Evolutionary conservation across 2,329 filamentous ascomycete species (phyloP).

Genomic region (Chrysoporthe puriensis): DNA sequence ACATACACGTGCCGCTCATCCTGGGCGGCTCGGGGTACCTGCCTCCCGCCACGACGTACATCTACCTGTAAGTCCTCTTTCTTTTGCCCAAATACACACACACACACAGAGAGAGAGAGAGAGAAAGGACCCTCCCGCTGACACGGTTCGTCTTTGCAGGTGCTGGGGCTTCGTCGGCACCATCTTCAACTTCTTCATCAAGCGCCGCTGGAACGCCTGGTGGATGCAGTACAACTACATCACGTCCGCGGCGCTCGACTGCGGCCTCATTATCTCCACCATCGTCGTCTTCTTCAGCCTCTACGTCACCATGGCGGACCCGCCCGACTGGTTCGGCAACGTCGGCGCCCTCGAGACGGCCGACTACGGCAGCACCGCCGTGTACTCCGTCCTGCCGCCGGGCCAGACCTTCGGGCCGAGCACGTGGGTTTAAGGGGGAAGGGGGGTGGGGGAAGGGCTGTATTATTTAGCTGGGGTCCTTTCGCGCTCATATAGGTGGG

Average conservation of each 20-base stretch:
- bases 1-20: constrained; percentile 69
- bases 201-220: constrained; percentile 69
- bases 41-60: constrained; percentile 72
- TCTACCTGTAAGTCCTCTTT: constrained; percentile 56
- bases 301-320: constrained; percentile 58
- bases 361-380: constrained; percentile 49
- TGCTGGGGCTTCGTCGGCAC: constrained; percentile 71
- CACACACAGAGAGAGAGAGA: too few relatives aligned
- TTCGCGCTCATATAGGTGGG: neutral
- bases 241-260: constrained; percentile 71
- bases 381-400: constrained; percentile 45
- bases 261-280: constrained; percentile 67
- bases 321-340: constrained; percentile 69
- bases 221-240: constrained; percentile 82
- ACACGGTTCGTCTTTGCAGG: constrained; percentile 3
- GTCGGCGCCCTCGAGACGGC: constrained; percentile 49
- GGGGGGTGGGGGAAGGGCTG: too few relatives aligned
- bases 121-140: too few relatives aligned
- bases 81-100: neutral
- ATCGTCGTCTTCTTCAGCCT: constrained; percentile 73
- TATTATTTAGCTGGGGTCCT: neutral
- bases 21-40: constrained; percentile 67
- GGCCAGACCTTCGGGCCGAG: constrained; percentile 57
- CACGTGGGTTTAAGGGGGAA: constrained; percentile 44
- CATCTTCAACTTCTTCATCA: constrained; percentile 70